Conservation (phyloP, 2,329 filamentous ascomycete genomes). For the Talaromyces verruculosus region DNA sequence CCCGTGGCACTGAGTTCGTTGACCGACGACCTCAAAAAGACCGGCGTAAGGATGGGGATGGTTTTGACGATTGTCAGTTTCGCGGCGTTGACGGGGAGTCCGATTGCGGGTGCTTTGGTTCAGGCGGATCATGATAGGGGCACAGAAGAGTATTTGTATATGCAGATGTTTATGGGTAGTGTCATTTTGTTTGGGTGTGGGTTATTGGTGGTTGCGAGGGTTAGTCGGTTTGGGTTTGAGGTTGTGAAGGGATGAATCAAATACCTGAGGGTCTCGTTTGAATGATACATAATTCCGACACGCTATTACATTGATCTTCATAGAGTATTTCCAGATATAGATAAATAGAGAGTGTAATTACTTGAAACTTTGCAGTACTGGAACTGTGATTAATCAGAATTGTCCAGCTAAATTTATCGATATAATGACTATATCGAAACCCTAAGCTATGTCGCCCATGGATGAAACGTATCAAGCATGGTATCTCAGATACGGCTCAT, state of each 20-base stretch:
- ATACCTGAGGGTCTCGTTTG: background rate
- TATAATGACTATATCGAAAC: too few relatives aligned
- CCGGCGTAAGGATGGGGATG: conserved; percentile 59
- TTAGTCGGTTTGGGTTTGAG: conserved; percentile 39
- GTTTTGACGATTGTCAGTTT: conserved; percentile 56
- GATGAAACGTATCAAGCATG: too few relatives aligned
- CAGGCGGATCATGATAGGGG: conserved; percentile 32
- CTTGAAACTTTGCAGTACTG: too few relatives aligned
- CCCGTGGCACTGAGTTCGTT: conserved; percentile 61
- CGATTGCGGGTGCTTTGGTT: conserved; percentile 56
- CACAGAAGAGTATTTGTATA: conserved; percentile 50
- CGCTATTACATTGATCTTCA: background rate
- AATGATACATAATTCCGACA: background rate
- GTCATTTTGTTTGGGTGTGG: conserved; percentile 46
- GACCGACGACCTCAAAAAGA: conserved; percentile 54
- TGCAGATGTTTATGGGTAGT: conserved; percentile 53
- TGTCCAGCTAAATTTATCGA: too few relatives aligned
- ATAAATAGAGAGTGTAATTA: background rate
- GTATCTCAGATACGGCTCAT: too few relatives aligned
- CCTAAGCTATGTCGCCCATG: too few relatives aligned
- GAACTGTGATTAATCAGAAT: too few relatives aligned
- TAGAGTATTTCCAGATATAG: background rate
- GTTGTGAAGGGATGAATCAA: conserved; percentile 36
- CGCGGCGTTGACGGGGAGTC: conserved; percentile 55
- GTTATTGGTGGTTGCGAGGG: conserved; percentile 45